Conservation (phyloP, 106 monocot genomes). For the Dendrobium officinale region DNA sequence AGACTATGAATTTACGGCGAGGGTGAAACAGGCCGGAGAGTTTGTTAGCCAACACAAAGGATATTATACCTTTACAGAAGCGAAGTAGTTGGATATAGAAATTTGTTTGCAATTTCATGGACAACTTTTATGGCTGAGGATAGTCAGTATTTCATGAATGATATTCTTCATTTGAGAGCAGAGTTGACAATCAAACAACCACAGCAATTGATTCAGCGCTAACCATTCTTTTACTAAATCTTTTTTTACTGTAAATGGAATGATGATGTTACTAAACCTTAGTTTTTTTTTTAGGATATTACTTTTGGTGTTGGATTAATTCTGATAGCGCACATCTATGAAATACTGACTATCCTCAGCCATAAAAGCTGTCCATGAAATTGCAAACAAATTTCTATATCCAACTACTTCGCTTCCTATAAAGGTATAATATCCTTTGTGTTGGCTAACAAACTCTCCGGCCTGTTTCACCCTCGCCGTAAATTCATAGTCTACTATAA, state of each 20-base stretch:
- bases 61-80: slow-evolving; percentile 62
- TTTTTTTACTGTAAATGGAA: too few species aligned
- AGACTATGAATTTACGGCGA: too few species aligned
- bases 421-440: slow-evolving; percentile 66
- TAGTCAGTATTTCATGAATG: slow-evolving; percentile 66
- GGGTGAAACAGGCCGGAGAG: slow-evolving; percentile 8
- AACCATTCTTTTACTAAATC: neutral
- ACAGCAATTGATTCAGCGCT: slow-evolving; percentile 24
- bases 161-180: too few species aligned
- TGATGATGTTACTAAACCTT: too few species aligned
- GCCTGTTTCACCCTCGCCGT: too few species aligned
- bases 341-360: slow-evolving; percentile 69
- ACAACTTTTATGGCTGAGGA: slow-evolving; percentile 68
- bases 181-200: too few species aligned
- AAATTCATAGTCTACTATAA: too few species aligned
- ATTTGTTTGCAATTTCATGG: slow-evolving; percentile 61
- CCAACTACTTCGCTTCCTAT: slow-evolving; percentile 74
- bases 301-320: too few species aligned
- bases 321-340: slow-evolving; percentile 8
- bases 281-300: too few species aligned
- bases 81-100: slow-evolving; percentile 68
- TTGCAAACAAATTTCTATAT: slow-evolving; percentile 59
- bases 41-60: slow-evolving; percentile 77
- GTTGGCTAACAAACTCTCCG: slow-evolving; percentile 60
- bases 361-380: slow-evolving; percentile 65